A percentile compares a stretch with the other conserved stretches of the same genome.
Evolutionary conservation across 306 rosid genomes (phyloP).

Genomic region (Castanea mollissima): DNA sequence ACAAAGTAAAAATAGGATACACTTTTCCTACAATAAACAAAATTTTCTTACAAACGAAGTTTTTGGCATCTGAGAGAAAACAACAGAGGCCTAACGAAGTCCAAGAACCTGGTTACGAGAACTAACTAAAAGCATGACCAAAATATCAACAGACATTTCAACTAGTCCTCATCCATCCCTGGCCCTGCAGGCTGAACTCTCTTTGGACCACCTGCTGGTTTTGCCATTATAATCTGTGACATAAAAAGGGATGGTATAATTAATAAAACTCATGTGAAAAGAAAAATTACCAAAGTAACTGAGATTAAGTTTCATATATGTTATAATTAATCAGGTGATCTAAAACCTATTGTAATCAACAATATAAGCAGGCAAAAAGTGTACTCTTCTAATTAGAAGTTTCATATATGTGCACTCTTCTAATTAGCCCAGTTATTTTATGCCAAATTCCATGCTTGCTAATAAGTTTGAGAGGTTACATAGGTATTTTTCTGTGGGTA

Average conservation of each 20-base stretch:
- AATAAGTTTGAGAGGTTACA: too few relatives aligned
- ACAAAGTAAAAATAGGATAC: slow-evolving; percentile 13
- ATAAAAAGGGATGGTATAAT: slow-evolving; percentile 1
- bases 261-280: neutral
- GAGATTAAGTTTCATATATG: neutral
- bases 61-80: slow-evolving; percentile 17
- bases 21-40: slow-evolving; percentile 22
- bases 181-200: slow-evolving; percentile 76
- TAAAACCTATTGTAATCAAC: neutral
- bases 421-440: too few relatives aligned
- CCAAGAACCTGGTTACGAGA: slow-evolving; percentile 13
- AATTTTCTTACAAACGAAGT: slow-evolving; percentile 24
- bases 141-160: neutral
- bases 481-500: too few relatives aligned
- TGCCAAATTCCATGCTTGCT: too few relatives aligned
- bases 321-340: neutral
- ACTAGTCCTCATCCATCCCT: slow-evolving; percentile 80
- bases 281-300: neutral
- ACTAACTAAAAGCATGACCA: slow-evolving; percentile 22
- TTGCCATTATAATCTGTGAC: slow-evolving; percentile 84
- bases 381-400: neutral
- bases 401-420: neutral
- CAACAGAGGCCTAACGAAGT: slow-evolving; percentile 23
- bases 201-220: slow-evolving; percentile 95
- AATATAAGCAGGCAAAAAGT: neutral